Evolutionary conservation across 768 basidiomycete genomes (phyloP), one percentile per base, ranked within the genome.

Genomic region (Leccinellum luteum): DNA sequence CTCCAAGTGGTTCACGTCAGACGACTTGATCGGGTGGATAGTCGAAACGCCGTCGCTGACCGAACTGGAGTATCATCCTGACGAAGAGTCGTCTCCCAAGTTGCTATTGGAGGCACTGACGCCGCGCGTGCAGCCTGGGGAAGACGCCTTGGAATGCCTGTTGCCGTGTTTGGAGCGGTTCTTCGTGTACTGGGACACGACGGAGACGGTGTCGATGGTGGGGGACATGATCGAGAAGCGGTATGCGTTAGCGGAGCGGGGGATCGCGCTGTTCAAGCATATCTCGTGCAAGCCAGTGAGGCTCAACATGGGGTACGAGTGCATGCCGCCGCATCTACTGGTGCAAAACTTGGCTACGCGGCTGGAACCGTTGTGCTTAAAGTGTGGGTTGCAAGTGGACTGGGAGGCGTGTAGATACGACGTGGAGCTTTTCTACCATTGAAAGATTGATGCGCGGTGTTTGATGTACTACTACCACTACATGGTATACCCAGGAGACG

Each of bases 201-300:
- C 57, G 19, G 66, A 66, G 60, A 66, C 68, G 35, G 61, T 69
- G 13, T 56, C 55, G 19, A 61, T 56, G 54, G 68, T 70, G 57
- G 67, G 60, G 1, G 59, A 68, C 7, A 65, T 68, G 68, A 56
- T 68, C 9, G 68, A 69, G 53, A 13, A 43, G 28, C 66, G 67
- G 34, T 65, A 63, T 45, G 52, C 63, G 31, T 21, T 65, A 28
- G 48, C 43, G 0, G 60, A 53, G 6, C 59, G 44, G 10, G 60
- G 59, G 15, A 54, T 68, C 9, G 51, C 59, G 17, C 62, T 52
- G 23, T 6, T 68, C 19, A 59, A 17, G 13, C 41, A 64, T 9
- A 52, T 68, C 21, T 69, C 63, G 48, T 68, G 67, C 57, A 67
- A 62, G 52, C 67, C 67, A 2, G 63, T 56, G 30, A 52, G 21